phyloP scores from a whole-genome alignment of 2,329 filamentous ascomycete genomes.

The Phaeoacremonium minimum region DNA sequence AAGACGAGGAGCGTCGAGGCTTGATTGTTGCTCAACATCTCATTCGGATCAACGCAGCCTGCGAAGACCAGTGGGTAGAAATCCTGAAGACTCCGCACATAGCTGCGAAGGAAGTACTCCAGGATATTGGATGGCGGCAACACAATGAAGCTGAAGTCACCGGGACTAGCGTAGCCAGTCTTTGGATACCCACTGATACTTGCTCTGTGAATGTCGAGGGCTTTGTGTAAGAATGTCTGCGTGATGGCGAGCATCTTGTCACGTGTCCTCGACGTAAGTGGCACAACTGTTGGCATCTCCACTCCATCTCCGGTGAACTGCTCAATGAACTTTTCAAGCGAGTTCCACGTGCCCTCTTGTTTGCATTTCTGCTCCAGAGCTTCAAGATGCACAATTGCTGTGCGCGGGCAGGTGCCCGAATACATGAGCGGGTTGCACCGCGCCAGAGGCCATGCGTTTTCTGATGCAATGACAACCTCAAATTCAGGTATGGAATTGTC shows the following conservation, averaged over 20 bases:
- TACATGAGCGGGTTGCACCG: slow-evolving; percentile 42
- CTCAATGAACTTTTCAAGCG: slow-evolving; percentile 36
- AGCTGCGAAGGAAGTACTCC: slow-evolving; percentile 63
- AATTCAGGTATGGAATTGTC: slow-evolving; percentile 36
- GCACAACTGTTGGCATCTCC: slow-evolving; percentile 36
- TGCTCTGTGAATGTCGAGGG: slow-evolving; percentile 62
- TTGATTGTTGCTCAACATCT: slow-evolving; percentile 62
- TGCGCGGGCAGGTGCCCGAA: slow-evolving; percentile 40
- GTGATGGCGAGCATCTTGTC: slow-evolving; percentile 70
- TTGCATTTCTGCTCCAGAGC: slow-evolving; percentile 45
- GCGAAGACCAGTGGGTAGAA: slow-evolving; percentile 61
- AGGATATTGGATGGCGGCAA: slow-evolving; percentile 62
- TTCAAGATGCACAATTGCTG: slow-evolving; percentile 47
- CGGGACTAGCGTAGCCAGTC: slow-evolving; percentile 37
- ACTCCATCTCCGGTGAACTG: slow-evolving; percentile 27
- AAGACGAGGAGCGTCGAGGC: slow-evolving; percentile 62
- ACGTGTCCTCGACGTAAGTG: slow-evolving; percentile 45
- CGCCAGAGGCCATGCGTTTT: slow-evolving; percentile 46
- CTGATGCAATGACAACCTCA: slow-evolving; percentile 40
- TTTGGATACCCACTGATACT: slow-evolving; percentile 34
- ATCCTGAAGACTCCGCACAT: slow-evolving; percentile 60
- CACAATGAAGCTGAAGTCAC: slow-evolving; percentile 58
- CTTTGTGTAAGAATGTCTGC: slow-evolving; percentile 66
- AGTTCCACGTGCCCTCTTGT: slow-evolving; percentile 40
- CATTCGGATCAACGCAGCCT: slow-evolving; percentile 60